Base-by-base conservation (phyloP, 805 yeast species). In the Phaffomyces thermotolerans region DNA sequence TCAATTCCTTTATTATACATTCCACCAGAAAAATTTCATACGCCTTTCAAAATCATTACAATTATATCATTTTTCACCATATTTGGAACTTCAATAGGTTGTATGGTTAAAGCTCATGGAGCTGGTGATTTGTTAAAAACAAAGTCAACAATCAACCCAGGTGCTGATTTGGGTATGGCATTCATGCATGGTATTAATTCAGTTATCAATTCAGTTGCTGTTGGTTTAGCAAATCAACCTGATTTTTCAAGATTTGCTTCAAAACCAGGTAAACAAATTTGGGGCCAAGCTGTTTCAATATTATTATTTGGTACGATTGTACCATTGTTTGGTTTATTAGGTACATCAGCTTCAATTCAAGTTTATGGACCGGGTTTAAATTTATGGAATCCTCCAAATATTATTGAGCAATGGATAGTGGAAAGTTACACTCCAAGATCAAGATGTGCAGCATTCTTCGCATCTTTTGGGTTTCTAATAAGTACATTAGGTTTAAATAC, bases 381-480 rank as follows among this genome's bases (percentile, higher is more conserved):
- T 40, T 50, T 68, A 35, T 75, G 80, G 80, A 65, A 66, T 48
- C 80, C 79, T 4, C 66, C 66, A 45, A 64, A 62, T 36, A 60
- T 71, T 38, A 59, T 65, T 43, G 51, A 56, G 41, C 55, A 58
- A 49, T 72, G 76, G 76, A 36, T 73, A 44, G 44, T 59, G 9
- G 64, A 68, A 36, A 54, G 58, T 42, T 69, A 71, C 48, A 52
- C 62, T 15, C 50, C 67, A 18, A 60, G 56, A 36, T 57, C 68
- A 14, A 64, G 80, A 43, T 76, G 75, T 24, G 79, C 71, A 8
- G 70, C 72, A 2, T 73, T 75, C 54, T 75, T 71, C 48, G 60
- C 64, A 9, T 58, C 67, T 1, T 46, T 61, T 18, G 55, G 62
- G 2, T 67, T 67, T 49, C 47, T 60, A 33, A 39, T 62, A 6